phyloP scores from a whole-genome alignment of 495 filamentous ascomycete genomes.

The Neurospora sp. region DNA sequence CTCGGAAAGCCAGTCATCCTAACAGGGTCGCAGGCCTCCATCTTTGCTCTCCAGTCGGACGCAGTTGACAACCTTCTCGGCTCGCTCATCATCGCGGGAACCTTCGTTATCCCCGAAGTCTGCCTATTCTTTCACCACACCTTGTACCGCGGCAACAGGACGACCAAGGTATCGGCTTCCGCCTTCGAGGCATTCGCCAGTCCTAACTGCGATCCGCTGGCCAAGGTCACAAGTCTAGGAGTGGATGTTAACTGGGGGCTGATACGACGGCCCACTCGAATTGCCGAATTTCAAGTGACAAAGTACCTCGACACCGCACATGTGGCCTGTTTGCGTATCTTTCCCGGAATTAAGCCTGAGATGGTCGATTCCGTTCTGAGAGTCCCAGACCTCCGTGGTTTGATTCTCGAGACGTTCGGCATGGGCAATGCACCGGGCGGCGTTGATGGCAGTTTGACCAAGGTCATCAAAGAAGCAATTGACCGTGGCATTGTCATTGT shows the following conservation, averaged over 20 bases:
- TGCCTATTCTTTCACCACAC: constrained; percentile 92
- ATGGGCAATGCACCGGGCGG: constrained; percentile 87
- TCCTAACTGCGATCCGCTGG: constrained; percentile 74
- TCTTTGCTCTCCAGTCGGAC: constrained; percentile 87
- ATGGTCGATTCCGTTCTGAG: constrained; percentile 86
- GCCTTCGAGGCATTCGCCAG: constrained; percentile 81
- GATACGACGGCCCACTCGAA: constrained; percentile 61
- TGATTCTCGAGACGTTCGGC: constrained; percentile 92
- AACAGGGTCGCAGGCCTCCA: constrained; percentile 86
- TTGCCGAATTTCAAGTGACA: constrained; percentile 68
- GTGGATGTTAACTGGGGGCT: constrained; percentile 79
- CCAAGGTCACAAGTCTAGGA: constrained; percentile 66
- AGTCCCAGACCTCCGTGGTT: constrained; percentile 66
- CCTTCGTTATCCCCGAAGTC: constrained; percentile 94
- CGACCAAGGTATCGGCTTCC: constrained; percentile 80
- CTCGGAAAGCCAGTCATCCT: constrained; percentile 87
- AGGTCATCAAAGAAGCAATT: constrained; percentile 68
- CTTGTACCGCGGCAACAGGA: constrained; percentile 83
- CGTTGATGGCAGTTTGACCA: constrained; percentile 72
- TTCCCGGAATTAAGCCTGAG: constrained; percentile 88
- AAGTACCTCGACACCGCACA: constrained; percentile 74
- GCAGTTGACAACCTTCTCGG: constrained; percentile 93
- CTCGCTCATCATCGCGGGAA: constrained; percentile 86
- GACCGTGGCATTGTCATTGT: constrained; percentile 77
- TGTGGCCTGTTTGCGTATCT: constrained; percentile 88